phyloP scores from a whole-genome alignment of 192 early-diverging fungal species.

The Linnemannia elongata region DNA sequence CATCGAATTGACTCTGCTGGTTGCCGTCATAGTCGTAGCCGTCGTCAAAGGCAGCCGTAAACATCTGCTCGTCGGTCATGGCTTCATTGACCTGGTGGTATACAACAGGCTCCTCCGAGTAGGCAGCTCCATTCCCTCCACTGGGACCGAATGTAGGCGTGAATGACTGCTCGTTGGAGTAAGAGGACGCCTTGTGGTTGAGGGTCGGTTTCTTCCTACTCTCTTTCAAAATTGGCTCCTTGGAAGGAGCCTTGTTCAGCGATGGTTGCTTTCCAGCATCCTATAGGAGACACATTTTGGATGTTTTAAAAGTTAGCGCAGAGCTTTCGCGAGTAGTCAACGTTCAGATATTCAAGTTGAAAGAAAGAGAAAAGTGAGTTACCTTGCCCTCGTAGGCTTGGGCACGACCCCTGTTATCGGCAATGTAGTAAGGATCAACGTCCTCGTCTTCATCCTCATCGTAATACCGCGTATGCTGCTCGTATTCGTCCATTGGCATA shows the following conservation, averaged over 20 bases:
- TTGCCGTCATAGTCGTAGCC: not conserved
- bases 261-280: not conserved
- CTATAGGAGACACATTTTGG: not conserved
- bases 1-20: not conserved
- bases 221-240: conserved; percentile 5
- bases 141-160: conserved; percentile 16
- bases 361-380: not conserved
- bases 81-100: not conserved
- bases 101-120: not conserved
- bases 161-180: conserved; percentile 35
- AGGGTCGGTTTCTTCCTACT: conserved; percentile 23
- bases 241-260: not conserved
- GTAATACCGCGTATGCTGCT: conserved; percentile 20
- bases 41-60: conserved; percentile 1
- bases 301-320: not conserved
- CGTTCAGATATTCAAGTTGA: not conserved
- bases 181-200: conserved; percentile 24
- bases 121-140: not conserved
- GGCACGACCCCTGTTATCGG: conserved; percentile 41
- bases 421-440: conserved; percentile 43
- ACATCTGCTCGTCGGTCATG: not conserved
- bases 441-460: conserved; percentile 38
- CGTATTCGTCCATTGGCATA: not conserved
- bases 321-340: not conserved
- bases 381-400: conserved; percentile 44